A percentile compares a stretch with the other conserved stretches of the same genome.
Evolutionary conservation across 352 stramenopile genomes (phyloP).

Genomic region (Globisporangium heterothallicum): DNA sequence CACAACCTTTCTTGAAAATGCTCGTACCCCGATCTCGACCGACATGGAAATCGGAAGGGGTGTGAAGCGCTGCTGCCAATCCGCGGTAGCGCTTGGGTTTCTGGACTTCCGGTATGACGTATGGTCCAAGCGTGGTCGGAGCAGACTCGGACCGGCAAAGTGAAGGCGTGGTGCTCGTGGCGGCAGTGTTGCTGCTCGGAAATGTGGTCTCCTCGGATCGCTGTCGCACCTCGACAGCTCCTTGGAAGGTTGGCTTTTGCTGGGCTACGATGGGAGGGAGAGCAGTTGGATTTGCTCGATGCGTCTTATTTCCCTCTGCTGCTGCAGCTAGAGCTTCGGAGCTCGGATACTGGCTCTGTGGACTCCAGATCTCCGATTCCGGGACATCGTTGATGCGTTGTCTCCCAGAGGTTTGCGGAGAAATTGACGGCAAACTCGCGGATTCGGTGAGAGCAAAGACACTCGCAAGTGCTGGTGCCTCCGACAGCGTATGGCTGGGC

Average conservation of each 20-base stretch:
- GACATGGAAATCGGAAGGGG: slow-evolving; percentile 23
- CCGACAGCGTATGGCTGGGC: not conserved
- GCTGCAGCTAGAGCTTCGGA: not conserved
- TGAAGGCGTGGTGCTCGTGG: not conserved
- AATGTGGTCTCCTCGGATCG: not conserved
- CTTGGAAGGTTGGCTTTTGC: too few relatives aligned
- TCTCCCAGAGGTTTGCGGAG: not conserved
- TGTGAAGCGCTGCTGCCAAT: slow-evolving; percentile 31
- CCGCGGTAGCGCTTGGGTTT: slow-evolving; percentile 39
- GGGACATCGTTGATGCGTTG: not conserved
- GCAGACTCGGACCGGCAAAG: slow-evolving; percentile 45
- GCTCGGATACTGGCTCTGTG: not conserved
- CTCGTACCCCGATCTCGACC: slow-evolving; percentile 32
- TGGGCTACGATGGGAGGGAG: not conserved
- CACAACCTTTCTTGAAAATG: slow-evolving; percentile 50
- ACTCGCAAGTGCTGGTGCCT: not conserved
- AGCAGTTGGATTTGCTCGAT: not conserved
- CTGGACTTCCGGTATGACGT: slow-evolving; percentile 7
- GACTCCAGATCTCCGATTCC: not conserved
- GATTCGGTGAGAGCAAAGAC: not conserved
- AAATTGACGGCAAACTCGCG: not conserved
- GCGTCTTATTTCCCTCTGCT: too few relatives aligned
- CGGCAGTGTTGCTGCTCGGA: not conserved
- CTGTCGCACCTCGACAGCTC: not conserved
- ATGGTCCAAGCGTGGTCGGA: slow-evolving; percentile 19